Evolutionary conservation across 495 filamentous ascomycete genomes (phyloP).

Genomic region (Friedmanniomyces simplex): DNA sequence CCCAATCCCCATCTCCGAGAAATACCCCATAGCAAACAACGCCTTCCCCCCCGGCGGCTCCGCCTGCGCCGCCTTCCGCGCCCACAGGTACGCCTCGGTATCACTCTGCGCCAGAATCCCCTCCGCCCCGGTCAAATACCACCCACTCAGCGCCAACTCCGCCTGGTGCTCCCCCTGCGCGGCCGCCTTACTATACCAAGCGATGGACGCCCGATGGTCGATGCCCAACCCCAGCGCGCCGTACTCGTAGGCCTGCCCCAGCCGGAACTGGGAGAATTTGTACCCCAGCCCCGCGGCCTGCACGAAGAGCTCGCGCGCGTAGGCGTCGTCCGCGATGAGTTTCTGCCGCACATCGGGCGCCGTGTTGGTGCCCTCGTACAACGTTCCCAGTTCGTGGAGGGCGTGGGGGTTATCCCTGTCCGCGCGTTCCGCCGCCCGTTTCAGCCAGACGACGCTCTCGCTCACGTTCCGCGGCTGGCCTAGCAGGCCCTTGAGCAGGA

Average conservation of each 20-base stretch:
- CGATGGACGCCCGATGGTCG: conserved; percentile 72
- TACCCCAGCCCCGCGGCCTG: conserved; percentile 87
- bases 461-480: conserved; percentile 74
- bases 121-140: conserved; percentile 89
- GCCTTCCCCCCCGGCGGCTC: conserved; percentile 69
- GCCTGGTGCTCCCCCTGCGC: conserved; percentile 91
- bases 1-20: conserved; percentile 93
- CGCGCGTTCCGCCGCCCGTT: conserved; percentile 81
- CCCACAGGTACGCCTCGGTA: conserved; percentile 95
- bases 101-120: conserved; percentile 85
- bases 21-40: conserved; percentile 97
- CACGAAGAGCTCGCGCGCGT: conserved; percentile 68
- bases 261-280: conserved; percentile 85
- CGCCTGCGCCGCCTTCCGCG: conserved; percentile 76
- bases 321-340: conserved; percentile 67
- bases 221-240: conserved; percentile 71
- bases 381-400: conserved; percentile 77
- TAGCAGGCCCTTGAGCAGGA: conserved; percentile 84
- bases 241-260: conserved; percentile 84
- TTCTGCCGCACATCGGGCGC: conserved; percentile 36
- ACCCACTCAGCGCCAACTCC: conserved; percentile 84
- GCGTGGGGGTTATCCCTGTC: conserved; percentile 90
- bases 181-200: conserved; percentile 87
- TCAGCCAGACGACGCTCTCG: conserved; percentile 83
- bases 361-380: conserved; percentile 59